Base-by-base conservation (phyloP, 306 rosid genomes). In the Gastrolobium villosum region DNA sequence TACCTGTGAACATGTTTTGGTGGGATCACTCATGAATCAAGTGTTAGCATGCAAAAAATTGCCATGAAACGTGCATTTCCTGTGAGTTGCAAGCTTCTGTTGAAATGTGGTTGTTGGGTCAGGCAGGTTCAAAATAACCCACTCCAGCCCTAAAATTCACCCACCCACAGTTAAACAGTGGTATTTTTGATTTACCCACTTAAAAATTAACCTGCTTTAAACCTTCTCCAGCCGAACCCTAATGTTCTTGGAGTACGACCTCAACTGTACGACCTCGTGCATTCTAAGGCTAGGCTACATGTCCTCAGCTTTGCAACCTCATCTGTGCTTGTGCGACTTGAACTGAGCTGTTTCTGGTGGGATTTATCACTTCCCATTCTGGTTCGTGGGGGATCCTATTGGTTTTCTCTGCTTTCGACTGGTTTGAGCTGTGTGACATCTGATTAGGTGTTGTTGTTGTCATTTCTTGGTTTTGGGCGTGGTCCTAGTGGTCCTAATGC, bases 391-490 rank as follows among this genome's bases (percentile, higher is more conserved):
- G 26, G 5, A 6, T 63, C 37, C 48, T 13, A 11, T 63, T 44
- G 40, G 13, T 30, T 66, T 31, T 57, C 49, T 39, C 35, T 50
- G 63, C 9, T 50, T 49, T 49, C 2, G 13, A 49, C 52, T 64
- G 14, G 52, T 40, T 41, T 64, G 14, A 41, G 32, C 50, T 10
- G 31, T 15, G 28, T 37, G 35, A 40, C 10, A 64, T 39, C 35
- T 13, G 26, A 37, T 43, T 35, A 11, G 63, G 13, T 1, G 26
- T 3, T 70, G 9, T 70, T 35, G 56, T 44, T 46, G 45, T 15
- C 20, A 2, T 69, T 46, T 4, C 49, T 61, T n/a, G 46, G 35
- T 70, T 70, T 67, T 44, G 28, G 43, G 4, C 50, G 72, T 65
- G 26, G 1, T 20, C 26, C 26, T 20, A 20, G 26, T 20, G 26